phyloP scores from a whole-genome alignment of 371 early-diverging fungal genomes.

The Syncephalis plumigaleata region DNA sequence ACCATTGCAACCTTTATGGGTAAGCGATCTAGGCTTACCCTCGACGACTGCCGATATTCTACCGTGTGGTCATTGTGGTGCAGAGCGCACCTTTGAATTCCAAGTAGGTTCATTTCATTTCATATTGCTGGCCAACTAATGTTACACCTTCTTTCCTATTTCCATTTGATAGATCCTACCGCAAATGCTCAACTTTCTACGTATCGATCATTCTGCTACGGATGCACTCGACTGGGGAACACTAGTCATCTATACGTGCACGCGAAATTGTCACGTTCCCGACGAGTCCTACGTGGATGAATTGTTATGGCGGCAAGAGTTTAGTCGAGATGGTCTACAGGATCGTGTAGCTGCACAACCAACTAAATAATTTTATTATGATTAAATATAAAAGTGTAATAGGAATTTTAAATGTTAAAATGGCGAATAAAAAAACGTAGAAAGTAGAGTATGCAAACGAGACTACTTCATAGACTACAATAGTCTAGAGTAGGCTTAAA shows the following conservation, averaged over 20 bases:
- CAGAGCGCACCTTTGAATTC: slow-evolving; percentile 73
- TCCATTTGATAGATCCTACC: slow-evolving; percentile 41
- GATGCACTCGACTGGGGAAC: slow-evolving; percentile 89
- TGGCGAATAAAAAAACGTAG: too few relatives aligned
- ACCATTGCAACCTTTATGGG: slow-evolving; percentile 60
- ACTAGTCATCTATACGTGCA: slow-evolving; percentile 72
- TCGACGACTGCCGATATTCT: slow-evolving; percentile 25
- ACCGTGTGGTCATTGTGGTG: slow-evolving; percentile 57
- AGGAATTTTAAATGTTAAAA: too few relatives aligned
- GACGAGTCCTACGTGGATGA: slow-evolving; percentile 37
- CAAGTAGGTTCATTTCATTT: slow-evolving; percentile 33
- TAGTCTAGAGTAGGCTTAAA: too few relatives aligned
- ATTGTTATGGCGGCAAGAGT: slow-evolving; percentile 46
- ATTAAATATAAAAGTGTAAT: too few relatives aligned
- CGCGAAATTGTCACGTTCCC: slow-evolving; percentile 49
- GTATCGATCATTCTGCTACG: slow-evolving; percentile 47
- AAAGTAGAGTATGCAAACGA: too few relatives aligned
- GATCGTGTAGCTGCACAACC: background rate
- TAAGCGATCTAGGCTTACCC: slow-evolving; percentile 50
- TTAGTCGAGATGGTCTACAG: slow-evolving; percentile 35
- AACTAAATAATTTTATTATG: too few relatives aligned
- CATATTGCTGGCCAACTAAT: background rate
- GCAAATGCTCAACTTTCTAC: slow-evolving; percentile 61
- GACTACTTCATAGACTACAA: too few relatives aligned
- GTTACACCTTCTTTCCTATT: background rate